Evolutionary conservation across 2,329 filamentous ascomycete species (phyloP).

Genomic region (Xylaria multiplex): DNA sequence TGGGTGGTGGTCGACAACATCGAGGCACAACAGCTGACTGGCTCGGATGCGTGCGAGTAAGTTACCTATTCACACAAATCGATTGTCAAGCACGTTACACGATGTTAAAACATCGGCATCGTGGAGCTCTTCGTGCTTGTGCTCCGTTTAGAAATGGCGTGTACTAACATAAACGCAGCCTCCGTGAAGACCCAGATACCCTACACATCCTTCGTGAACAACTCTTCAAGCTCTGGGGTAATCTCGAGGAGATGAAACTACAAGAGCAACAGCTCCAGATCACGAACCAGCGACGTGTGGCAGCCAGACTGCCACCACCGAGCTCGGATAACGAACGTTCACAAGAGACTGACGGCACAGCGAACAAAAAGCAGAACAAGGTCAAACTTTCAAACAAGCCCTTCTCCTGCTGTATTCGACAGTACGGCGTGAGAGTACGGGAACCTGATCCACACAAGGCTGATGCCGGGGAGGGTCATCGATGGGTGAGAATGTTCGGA

Average conservation of each 20-base stretch:
- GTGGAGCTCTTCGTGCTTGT: background rate
- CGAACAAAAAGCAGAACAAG: conserved; percentile 6
- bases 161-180: conserved; percentile 51
- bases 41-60: conserved; percentile 60
- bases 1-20: conserved; percentile 75
- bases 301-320: conserved; percentile 48
- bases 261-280: conserved; percentile 46
- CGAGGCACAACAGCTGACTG: conserved; percentile 60
- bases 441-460: conserved; percentile 55
- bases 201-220: conserved; percentile 71
- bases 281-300: conserved; percentile 42
- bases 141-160: background rate
- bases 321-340: conserved; percentile 48
- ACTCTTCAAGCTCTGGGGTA: conserved; percentile 84
- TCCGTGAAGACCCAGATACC: conserved; percentile 61
- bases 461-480: conserved; percentile 56
- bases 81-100: background rate
- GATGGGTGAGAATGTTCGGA: conserved; percentile 72
- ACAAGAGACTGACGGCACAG: background rate
- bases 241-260: conserved; percentile 77
- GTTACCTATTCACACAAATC: conserved; percentile 18
- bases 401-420: conserved; percentile 75
- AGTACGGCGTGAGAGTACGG: conserved; percentile 70
- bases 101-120: background rate
- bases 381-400: conserved; percentile 61